Evolutionary conservation across 306 rosid species (phyloP), one percentile per base, ranked within the genome.

Genomic region (Inga leiocalycina): DNA sequence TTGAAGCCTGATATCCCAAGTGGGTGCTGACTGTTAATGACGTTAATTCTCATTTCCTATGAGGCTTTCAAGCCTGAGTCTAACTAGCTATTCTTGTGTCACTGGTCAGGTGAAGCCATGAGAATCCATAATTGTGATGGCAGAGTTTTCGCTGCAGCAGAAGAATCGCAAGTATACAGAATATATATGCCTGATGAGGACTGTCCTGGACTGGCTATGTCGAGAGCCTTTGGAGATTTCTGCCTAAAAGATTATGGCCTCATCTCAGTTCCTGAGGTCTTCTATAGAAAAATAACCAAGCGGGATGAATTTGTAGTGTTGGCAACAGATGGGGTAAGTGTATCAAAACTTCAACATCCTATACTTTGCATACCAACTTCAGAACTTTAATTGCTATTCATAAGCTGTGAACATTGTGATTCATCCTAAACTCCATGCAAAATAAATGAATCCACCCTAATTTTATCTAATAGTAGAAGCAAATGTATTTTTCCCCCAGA

Each of bases 171-270:
- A 2, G 90, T 92, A 6, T 82, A 49, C 7, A 92, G 99, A 88
- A 20, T 96, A 68, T 96, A 98, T 94, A 90, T 89, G 94, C 91
- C 99, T 19, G 90, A 92, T 12, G 88, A 81, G 37, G 86, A 91
- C 7, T 80, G 87, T 59, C 98, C 99, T 10, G 98, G 99, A 80
- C 80, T 96, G 0, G 99, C 98, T 27, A 96, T 96, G 99, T 77
- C 99, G 5, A 91, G 99, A 80, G 93, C 98, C 39, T 92, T 94
- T 4, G 98, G 97, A 49, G 93, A 96, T 80, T 94, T 96, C 82
- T 96, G 98, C 86, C 89, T 94, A 22, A 94, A 96, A 86, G 90
- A 90, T 64, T 85, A 82, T 75, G 99, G 99, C 71, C 91, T 96
- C 49, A 86, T 85, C 78, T 86, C 98, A 67, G 80, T 32, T 35